A percentile compares a stretch with the other conserved stretches of the same genome.
Conservation (phyloP, 2,329 filamentous ascomycete genomes). For the Rutstroemia sp. region DNA sequence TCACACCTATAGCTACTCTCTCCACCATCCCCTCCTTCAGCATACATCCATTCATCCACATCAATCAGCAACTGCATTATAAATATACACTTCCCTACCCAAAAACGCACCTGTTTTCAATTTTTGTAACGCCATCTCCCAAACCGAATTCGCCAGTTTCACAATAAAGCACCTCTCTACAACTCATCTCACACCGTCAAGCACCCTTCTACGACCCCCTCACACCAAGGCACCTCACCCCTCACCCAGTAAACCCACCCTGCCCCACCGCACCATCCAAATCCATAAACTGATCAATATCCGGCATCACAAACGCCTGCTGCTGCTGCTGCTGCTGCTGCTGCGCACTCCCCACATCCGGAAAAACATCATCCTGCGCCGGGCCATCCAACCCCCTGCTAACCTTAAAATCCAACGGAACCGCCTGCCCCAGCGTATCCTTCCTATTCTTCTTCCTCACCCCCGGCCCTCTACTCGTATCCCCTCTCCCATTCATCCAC, state of each 20-base stretch:
- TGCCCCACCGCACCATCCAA: slow-evolving; percentile 4
- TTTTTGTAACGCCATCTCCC: too few relatives aligned
- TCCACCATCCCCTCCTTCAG: too few relatives aligned
- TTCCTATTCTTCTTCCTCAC: slow-evolving; percentile 27
- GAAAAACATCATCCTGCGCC: slow-evolving; percentile 23
- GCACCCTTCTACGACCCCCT: too few relatives aligned
- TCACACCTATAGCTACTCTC: too few relatives aligned
- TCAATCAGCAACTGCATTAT: too few relatives aligned
- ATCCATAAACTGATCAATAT: slow-evolving; percentile 16
- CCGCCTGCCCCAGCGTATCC: slow-evolving; percentile 29
- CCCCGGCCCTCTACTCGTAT: slow-evolving; percentile 27
- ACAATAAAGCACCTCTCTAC: too few relatives aligned
- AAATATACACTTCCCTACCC: too few relatives aligned
- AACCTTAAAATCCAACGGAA: slow-evolving; percentile 29
- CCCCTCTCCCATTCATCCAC: slow-evolving; percentile 41
- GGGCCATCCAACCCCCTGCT: slow-evolving; percentile 29
- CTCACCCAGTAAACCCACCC: not conserved
- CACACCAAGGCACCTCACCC: too few relatives aligned
- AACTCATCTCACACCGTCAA: too few relatives aligned
- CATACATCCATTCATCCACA: too few relatives aligned
- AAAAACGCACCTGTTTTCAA: too few relatives aligned
- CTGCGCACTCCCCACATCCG: slow-evolving; percentile 14
- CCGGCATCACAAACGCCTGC: not conserved
- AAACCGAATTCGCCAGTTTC: too few relatives aligned
- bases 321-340: not conserved